Percentiles rank a stretch among this genome's conserved stretches.
Conservation (phyloP, 1,139 yeast genomes). For the Casaregolazyma lundiana region DNA sequence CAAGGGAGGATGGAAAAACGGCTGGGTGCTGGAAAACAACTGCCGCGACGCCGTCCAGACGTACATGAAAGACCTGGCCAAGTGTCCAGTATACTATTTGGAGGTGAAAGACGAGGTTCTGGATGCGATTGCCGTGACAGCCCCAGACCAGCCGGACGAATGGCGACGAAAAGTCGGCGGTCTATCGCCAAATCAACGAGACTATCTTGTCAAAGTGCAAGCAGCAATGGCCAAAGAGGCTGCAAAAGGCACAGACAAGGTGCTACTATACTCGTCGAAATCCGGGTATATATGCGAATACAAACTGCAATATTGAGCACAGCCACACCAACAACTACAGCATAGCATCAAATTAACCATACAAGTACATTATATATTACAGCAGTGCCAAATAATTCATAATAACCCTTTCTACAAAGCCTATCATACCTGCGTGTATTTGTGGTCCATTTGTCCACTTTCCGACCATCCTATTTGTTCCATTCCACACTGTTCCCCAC, state of each 20-base stretch:
- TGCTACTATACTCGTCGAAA: slow-evolving; percentile 67
- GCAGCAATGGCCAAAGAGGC: slow-evolving; percentile 69
- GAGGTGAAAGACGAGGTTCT: slow-evolving; percentile 79
- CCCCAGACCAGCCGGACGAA: slow-evolving; percentile 75
- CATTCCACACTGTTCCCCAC: background rate
- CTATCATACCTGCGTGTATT: too few species aligned
- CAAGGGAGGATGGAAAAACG: slow-evolving; percentile 70
- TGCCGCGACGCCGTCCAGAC: slow-evolving; percentile 58
- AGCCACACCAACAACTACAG: background rate
- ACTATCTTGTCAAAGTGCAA: slow-evolving; percentile 70
- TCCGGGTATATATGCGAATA: slow-evolving; percentile 65
- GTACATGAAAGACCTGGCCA: slow-evolving; percentile 46
- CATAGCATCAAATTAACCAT: background rate
- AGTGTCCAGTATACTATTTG: slow-evolving; percentile 67
- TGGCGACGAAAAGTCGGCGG: slow-evolving; percentile 83
- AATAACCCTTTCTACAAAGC: too few species aligned
- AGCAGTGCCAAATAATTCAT: too few species aligned
- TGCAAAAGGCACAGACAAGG: slow-evolving; percentile 66
- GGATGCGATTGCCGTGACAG: slow-evolving; percentile 73
- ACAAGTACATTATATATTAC: too few species aligned
- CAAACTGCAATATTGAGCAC: slow-evolving; percentile 40
- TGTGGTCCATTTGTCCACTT: too few species aligned
- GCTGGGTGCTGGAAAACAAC: slow-evolving; percentile 75
- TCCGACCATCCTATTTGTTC: background rate
- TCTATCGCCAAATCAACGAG: slow-evolving; percentile 64